Base-by-base conservation (phyloP, 306 rosid genomes). In the Trichosanthes cucumerina region DNA sequence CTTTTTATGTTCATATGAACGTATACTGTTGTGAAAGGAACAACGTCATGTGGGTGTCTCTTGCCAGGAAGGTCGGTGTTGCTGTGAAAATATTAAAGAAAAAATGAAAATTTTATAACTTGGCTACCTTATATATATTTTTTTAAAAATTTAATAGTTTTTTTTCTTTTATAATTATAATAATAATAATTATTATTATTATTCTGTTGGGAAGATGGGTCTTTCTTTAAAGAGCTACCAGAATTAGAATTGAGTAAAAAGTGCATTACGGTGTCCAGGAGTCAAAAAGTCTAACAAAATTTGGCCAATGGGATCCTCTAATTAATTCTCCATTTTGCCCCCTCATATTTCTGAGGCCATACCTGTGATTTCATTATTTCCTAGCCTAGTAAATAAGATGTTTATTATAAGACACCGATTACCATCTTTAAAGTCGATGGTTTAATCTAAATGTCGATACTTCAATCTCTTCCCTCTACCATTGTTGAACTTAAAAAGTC, bases 21-120 rank as follows among this genome's bases (percentile, higher is more conserved):
- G 83, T 76, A 86, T 85, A 83, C 86, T 83, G 82, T 80, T 71
- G 81, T 59, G 83, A 81, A 83, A 79, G 87, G 88, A 89, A 85
- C 93, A 91, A 88, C 63, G 81, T 63, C 97, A 90, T 91, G 98
- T 91, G 97, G 84, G 77, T 72, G 82, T 83, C 75, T 80, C 83
- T 74, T 78, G 74, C 77, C 58, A 46, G 58, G 77, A 72, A 47
- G 43, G 36, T 43, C 75, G 75, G 54, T 69, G 75, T 69, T 13
- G 75, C 54, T 43, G 53, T 69, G 75, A 21, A 69, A 69, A 69
- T 69, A 69, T 41, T 66, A 38, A 66, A 66, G 31, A 18, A 36
- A 18, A 16, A n/a, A 16, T n/a, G 1, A 58, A 0, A 10, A 58
- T 23, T 57, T 9, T 58, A 23, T 24, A 23, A 56, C 13, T 58